Evolutionary conservation across 257 asterid genomes (phyloP).

Genomic region (Nicotiana knightiana): DNA sequence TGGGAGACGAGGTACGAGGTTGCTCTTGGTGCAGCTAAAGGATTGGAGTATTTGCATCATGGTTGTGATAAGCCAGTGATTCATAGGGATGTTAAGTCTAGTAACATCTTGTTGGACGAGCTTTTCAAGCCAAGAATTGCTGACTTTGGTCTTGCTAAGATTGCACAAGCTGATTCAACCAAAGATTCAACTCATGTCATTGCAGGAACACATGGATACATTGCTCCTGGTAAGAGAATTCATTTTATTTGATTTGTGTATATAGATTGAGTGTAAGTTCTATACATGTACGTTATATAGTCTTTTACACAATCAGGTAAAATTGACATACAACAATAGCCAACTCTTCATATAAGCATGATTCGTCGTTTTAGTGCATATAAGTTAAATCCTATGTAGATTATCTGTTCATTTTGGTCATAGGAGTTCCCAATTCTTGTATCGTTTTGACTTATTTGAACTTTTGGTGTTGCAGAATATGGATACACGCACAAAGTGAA

Average conservation of each 20-base stretch:
- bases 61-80: slow-evolving; percentile 62
- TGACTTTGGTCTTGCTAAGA: slow-evolving; percentile 86
- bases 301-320: not conserved
- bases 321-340: not conserved
- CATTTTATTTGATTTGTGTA: not conserved
- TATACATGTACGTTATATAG: not conserved
- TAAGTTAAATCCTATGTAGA: not conserved
- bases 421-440: not conserved
- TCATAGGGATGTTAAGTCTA: slow-evolving; percentile 91
- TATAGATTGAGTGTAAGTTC: not conserved
- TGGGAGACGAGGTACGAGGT: slow-evolving; percentile 74
- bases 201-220: slow-evolving; percentile 90
- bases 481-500: slow-evolving; percentile 66
- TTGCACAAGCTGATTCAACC: slow-evolving; percentile 31
- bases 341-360: not conserved
- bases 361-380: not conserved
- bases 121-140: slow-evolving; percentile 70
- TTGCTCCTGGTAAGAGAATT: slow-evolving; percentile 70
- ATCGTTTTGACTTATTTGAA: not conserved
- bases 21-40: slow-evolving; percentile 83
- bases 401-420: not conserved
- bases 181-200: slow-evolving; percentile 61
- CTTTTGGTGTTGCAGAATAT: slow-evolving; percentile 47
- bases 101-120: slow-evolving; percentile 85
- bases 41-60: slow-evolving; percentile 87